Evolutionary conservation across 2,329 filamentous ascomycete species (phyloP).

Genomic region (Thielaviopsis populi): DNA sequence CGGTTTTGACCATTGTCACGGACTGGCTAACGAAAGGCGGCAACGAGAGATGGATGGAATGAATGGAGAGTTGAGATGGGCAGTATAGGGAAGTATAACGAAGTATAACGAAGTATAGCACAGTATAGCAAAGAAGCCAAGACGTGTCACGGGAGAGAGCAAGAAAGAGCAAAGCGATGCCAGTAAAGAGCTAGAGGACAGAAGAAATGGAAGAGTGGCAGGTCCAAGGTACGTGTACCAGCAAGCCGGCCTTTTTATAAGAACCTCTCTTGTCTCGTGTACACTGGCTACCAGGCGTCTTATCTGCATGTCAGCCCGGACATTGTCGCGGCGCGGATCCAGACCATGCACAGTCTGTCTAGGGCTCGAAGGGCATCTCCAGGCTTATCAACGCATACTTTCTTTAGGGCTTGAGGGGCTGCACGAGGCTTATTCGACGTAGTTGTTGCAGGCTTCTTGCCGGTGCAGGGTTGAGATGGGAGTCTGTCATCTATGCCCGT

Average conservation of each 20-base stretch:
- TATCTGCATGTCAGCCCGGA: background rate
- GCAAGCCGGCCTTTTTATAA: background rate
- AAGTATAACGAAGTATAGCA: too few relatives aligned
- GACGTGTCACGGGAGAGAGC: too few relatives aligned
- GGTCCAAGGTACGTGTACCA: background rate
- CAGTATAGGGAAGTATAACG: background rate
- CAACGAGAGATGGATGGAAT: background rate
- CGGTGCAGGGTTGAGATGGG: too few relatives aligned
- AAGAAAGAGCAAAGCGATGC: too few relatives aligned
- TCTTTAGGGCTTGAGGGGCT: background rate
- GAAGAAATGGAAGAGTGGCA: background rate
- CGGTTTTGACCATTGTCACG: constrained; percentile 33
- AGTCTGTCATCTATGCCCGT: background rate
- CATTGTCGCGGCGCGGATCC: background rate
- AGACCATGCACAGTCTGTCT: background rate
- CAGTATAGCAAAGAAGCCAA: too few relatives aligned
- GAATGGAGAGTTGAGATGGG: background rate
- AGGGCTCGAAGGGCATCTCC: background rate
- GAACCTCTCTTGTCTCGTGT: background rate
- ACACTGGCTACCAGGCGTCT: background rate
- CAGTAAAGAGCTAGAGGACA: background rate
- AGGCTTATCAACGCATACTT: background rate
- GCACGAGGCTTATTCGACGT: background rate
- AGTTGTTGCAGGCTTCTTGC: too few relatives aligned
- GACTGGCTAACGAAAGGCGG: background rate